phyloP scores from a whole-genome alignment of 352 stramenopile genomes.

The Phytophthora gonapodyides region DNA sequence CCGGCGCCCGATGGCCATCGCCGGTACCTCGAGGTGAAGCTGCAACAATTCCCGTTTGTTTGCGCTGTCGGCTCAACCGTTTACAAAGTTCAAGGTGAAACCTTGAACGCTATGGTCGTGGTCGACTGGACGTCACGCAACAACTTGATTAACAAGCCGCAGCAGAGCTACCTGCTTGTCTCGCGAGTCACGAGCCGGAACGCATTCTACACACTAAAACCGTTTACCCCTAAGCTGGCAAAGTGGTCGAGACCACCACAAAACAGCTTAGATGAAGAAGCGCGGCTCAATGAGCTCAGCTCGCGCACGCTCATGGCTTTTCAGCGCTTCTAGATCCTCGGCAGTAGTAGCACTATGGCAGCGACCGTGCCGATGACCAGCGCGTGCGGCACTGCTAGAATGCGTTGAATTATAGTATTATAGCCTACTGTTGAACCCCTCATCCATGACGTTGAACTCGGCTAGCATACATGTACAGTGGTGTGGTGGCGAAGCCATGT shows the following conservation, averaged over 20 bases:
- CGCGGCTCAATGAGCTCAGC: too few species aligned
- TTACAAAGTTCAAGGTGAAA: constrained; percentile 6
- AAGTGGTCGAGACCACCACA: too few species aligned
- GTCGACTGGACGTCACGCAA: background rate
- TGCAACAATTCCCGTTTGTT: constrained; percentile 1
- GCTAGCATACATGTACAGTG: constrained; percentile 28
- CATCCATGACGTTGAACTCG: constrained; percentile 36
- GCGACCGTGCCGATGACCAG: too few species aligned
- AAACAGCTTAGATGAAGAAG: too few species aligned
- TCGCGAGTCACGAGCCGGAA: constrained; percentile 1
- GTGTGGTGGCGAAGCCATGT: constrained; percentile 36
- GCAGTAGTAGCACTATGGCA: too few species aligned
- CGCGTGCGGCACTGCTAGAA: too few species aligned
- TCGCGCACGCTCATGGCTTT: too few species aligned
- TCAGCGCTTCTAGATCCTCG: too few species aligned
- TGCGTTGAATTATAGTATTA: too few species aligned
- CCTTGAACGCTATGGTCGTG: background rate
- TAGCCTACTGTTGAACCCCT: too few species aligned
- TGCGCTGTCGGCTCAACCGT: constrained; percentile 2
- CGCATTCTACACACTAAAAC: background rate
- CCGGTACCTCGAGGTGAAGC: background rate
- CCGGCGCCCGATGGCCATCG: background rate
- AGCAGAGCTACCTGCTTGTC: too few species aligned
- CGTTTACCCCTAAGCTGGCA: background rate
- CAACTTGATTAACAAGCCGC: background rate